Conservation (phyloP, 2,329 filamentous ascomycete genomes). For the Alternaria incomplexa region DNA sequence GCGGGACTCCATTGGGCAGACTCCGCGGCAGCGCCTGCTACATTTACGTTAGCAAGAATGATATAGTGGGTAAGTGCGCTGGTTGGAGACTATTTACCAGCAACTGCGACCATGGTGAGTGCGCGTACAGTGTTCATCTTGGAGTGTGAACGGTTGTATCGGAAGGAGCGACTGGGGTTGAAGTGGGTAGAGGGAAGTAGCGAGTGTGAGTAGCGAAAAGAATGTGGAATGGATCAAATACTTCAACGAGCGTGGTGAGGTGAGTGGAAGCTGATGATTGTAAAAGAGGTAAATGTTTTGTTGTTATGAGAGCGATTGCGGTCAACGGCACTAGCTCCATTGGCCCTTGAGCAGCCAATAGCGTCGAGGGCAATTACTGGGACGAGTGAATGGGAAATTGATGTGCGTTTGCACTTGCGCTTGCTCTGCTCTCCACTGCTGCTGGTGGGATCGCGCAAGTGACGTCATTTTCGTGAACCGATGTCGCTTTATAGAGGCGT, state of each 20-base stretch:
- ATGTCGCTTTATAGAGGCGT: neutral
- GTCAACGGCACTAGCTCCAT: slow-evolving; percentile 5
- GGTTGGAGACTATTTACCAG: slow-evolving; percentile 10
- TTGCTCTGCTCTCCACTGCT: neutral
- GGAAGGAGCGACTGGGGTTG: neutral
- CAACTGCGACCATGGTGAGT: slow-evolving; percentile 13
- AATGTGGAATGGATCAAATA: neutral
- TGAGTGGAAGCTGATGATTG: neutral
- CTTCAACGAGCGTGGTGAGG: slow-evolving; percentile 5
- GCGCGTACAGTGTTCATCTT: slow-evolving; percentile 16
- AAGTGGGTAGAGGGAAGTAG: neutral
- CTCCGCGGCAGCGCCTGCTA: slow-evolving; percentile 17
- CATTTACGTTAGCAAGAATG: neutral
- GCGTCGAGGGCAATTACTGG: neutral
- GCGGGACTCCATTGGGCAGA: slow-evolving; percentile 7
- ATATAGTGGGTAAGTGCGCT: neutral
- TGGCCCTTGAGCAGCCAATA: slow-evolving; percentile 9
- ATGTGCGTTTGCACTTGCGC: slow-evolving; percentile 14
- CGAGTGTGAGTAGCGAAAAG: neutral
- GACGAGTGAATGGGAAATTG: slow-evolving; percentile 5
- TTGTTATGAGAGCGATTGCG: slow-evolving; percentile 2
- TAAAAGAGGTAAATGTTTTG: slow-evolving; percentile 3
- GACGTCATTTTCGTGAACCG: neutral
- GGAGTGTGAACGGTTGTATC: neutral
- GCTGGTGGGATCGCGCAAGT: neutral